Evolutionary conservation across 176 grass and related monocot species (phyloP), one percentile per base, ranked within the genome.

Genomic region (Poa annua): DNA sequence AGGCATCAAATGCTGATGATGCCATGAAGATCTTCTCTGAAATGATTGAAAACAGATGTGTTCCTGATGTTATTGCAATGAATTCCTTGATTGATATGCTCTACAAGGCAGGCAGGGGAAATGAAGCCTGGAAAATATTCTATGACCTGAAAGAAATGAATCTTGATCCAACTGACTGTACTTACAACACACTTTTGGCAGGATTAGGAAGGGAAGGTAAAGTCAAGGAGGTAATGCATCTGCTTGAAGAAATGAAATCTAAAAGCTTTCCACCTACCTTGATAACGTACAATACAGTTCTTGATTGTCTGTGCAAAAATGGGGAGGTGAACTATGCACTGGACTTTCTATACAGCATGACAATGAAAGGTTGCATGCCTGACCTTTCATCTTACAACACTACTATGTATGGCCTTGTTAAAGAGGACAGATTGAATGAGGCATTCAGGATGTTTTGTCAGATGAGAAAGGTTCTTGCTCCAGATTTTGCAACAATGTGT

Each of bases 281-380:
- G 80, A 80, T 93, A 85, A 93, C 93, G 19, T 93, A 96, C 76
- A 98, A 98, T 24, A 98, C 96, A 25, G 71, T 98, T 56, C 81
- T 98, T 13, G 89, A 98, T 77, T 95, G 93, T 81, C 93, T 98
- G 47, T 92, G 89, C 79, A 98, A 93, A 96, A 95, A 98, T 76
- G 93, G 96, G 8, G 89, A 92, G 80, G 83, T 93, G 48, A 89
- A 93, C 25, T 66, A 29, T 81, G 96, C 96, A 75, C 17, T 98
- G 71, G 82, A 88, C 47, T 84, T 90, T 81, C 82, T 98, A 12
- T 91, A 96, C 44, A 85, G 72, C 54, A 98, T 98, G 90, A 88
- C 87, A n/a, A 79, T 26, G 29, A 88, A 91, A 71, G 91, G 63
- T 55, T 87, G 85, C 55, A 61, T 86, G 67, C 96, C 96, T 54